phyloP scores from a whole-genome alignment of 345 rosid genomes.

The Acer yangbiense region DNA sequence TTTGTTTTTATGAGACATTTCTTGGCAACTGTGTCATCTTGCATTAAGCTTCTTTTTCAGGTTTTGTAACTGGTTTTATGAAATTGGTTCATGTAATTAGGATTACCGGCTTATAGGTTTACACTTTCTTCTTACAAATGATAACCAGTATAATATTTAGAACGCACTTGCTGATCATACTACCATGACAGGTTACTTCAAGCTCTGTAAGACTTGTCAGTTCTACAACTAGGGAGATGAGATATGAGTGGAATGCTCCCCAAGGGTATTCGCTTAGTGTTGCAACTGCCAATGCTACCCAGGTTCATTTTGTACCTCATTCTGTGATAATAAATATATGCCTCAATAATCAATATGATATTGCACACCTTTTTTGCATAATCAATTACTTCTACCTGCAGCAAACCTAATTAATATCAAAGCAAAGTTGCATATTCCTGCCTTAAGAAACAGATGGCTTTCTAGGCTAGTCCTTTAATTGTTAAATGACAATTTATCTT shows the following conservation, averaged over 20 bases:
- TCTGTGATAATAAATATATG: background rate
- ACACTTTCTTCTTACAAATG: background rate
- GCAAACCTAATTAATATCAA: background rate
- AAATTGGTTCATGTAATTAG: background rate
- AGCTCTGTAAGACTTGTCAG: slow-evolving; percentile 80
- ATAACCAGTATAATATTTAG: background rate
- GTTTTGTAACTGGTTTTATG: background rate
- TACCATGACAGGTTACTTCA: slow-evolving; percentile 71
- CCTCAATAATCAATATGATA: background rate
- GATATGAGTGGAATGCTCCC: slow-evolving; percentile 78
- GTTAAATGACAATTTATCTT: background rate
- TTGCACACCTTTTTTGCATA: background rate
- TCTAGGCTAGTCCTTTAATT: background rate
- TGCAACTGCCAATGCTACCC: slow-evolving; percentile 91
- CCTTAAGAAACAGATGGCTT: background rate
- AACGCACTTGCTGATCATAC: slow-evolving; percentile 17
- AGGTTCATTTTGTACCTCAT: slow-evolving; percentile 49
- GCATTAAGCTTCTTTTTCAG: background rate
- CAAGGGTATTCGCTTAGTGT: slow-evolving; percentile 79
- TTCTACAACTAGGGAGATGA: slow-evolving; percentile 69
- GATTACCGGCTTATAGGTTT: background rate
- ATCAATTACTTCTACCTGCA: background rate
- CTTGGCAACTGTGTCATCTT: background rate
- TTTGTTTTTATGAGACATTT: background rate
- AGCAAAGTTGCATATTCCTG: background rate